Percentiles rank a stretch among this genome's conserved stretches.
These are phyloP conservation scores for Diospyros lotus DNA, from an alignment of 148 eudicot genomes.

Conservation along the genomic window DNA sequence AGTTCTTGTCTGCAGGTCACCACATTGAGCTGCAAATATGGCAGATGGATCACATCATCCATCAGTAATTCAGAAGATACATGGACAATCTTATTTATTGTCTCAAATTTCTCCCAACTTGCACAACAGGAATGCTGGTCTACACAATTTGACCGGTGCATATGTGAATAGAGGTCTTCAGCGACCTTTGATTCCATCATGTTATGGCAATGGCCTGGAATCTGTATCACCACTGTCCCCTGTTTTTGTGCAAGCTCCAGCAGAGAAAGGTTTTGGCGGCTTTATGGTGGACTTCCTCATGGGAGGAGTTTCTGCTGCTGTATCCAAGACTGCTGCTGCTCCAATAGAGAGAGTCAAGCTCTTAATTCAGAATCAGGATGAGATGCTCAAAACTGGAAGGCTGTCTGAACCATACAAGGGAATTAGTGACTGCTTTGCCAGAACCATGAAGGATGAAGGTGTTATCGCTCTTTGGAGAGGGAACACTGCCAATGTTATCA, in stretches of 20 bases:
- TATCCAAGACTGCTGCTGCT: conserved; percentile 73
- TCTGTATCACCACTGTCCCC: conserved; percentile 30
- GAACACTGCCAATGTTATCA: conserved; percentile 74
- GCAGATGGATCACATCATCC: conserved; percentile 38
- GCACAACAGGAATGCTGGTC: conserved; percentile 26
- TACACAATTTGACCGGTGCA: conserved; percentile 17
- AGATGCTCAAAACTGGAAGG: conserved; percentile 70
- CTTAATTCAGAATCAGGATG: conserved; percentile 75
- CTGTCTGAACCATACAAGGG: conserved; percentile 73
- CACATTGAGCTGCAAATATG: conserved; percentile 25
- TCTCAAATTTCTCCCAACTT: conserved; percentile 36
- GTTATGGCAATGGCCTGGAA: conserved; percentile 20
- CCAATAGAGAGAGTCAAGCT: conserved; percentile 82
- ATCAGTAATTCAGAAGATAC: conserved; percentile 39
- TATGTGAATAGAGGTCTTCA: conserved; percentile 35
- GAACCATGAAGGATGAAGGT: conserved; percentile 77
- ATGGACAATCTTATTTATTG: conserved; percentile 32
- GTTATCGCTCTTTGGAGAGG: conserved; percentile 67
- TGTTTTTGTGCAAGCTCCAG: conserved; percentile 40
- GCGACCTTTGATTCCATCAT: conserved; percentile 18
- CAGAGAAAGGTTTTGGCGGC: conserved; percentile 32
- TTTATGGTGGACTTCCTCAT: conserved; percentile 61
- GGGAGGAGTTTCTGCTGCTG: conserved; percentile 79
- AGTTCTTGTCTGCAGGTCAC: conserved; percentile 3
- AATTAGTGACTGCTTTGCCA: conserved; percentile 58